A percentile compares a stretch with the other conserved stretches of the same genome.
phyloP scores from a whole-genome alignment of 2,329 filamentous ascomycete species.

The Calonectria henricotiae region DNA sequence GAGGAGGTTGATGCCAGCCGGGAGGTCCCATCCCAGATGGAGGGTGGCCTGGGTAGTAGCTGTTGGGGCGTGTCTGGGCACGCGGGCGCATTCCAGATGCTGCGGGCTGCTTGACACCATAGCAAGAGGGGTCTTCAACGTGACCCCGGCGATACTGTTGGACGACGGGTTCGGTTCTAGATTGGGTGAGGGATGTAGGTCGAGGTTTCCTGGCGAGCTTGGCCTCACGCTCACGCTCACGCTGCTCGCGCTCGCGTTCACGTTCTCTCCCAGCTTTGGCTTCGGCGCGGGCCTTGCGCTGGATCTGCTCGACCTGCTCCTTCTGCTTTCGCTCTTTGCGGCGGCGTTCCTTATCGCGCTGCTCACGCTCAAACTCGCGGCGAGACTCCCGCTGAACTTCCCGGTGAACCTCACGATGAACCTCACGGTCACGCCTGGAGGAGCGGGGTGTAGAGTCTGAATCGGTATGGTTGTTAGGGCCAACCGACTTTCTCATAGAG shows the following conservation, averaged over 20 bases:
- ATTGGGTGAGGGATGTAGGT: slow-evolving; percentile 54
- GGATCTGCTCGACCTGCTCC: slow-evolving; percentile 49
- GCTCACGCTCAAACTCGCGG: slow-evolving; percentile 53
- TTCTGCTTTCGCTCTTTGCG: slow-evolving; percentile 50
- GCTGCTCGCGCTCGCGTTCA: slow-evolving; percentile 12
- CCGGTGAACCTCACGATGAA: not conserved
- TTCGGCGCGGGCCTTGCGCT: slow-evolving; percentile 49
- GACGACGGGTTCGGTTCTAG: slow-evolving; percentile 56
- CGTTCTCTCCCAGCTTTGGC: slow-evolving; percentile 39
- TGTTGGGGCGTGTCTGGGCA: slow-evolving; percentile 57
- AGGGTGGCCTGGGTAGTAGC: slow-evolving; percentile 57
- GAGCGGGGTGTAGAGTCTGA: slow-evolving; percentile 64
- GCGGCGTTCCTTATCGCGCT: slow-evolving; percentile 54
- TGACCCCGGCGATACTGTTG: slow-evolving; percentile 55
- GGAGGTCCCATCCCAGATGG: slow-evolving; percentile 51
- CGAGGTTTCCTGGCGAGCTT: slow-evolving; percentile 53
- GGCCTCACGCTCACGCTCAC: slow-evolving; percentile 48
- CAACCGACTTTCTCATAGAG: slow-evolving; percentile 57
- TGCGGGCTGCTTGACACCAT: slow-evolving; percentile 58
- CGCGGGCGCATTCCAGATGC: slow-evolving; percentile 54
- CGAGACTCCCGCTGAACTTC: slow-evolving; percentile 50
- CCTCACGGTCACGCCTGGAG: slow-evolving; percentile 40
- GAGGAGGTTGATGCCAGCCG: slow-evolving; percentile 52
- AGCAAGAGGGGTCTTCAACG: slow-evolving; percentile 58
- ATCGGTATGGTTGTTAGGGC: slow-evolving; percentile 61